Evolutionary conservation across 1,284 basidiomycete genomes (phyloP).

Genomic region (Phlebopus sp.): DNA sequence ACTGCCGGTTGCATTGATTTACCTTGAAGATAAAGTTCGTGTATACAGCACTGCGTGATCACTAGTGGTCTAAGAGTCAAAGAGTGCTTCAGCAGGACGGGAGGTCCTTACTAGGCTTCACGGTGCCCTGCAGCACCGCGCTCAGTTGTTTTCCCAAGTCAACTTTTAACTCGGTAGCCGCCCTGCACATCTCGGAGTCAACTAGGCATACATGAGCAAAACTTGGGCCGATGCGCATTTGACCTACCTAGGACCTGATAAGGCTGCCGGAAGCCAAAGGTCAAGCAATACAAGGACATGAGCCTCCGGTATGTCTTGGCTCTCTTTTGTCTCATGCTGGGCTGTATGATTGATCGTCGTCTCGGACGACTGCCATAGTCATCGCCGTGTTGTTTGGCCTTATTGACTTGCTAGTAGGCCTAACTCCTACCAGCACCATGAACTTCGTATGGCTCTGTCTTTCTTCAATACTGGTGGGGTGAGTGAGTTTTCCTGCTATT

Average conservation of each 20-base stretch:
- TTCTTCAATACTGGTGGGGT: conserved; percentile 16
- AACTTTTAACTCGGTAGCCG: conserved; percentile 65
- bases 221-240: conserved; percentile 5
- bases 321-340: conserved; percentile 84
- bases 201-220: conserved; percentile 46
- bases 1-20: conserved; percentile 68
- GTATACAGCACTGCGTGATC: conserved; percentile 96
- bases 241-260: conserved; percentile 82
- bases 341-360: neutral
- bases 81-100: too few species aligned
- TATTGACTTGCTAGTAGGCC: conserved; percentile 16
- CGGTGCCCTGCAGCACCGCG: conserved; percentile 75
- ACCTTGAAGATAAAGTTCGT: conserved; percentile 84
- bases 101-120: conserved; percentile 78
- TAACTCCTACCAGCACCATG: conserved; percentile 13
- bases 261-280: conserved; percentile 87
- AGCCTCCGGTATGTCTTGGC: conserved; percentile 91
- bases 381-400: conserved; percentile 20
- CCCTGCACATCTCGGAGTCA: conserved; percentile 81
- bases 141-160: conserved; percentile 75
- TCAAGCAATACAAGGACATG: conserved; percentile 82
- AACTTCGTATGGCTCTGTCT: conserved; percentile 8
- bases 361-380: neutral
- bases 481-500: conserved; percentile 1
- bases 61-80: conserved; percentile 53